Conservation (phyloP, 106 monocot species). For the Acorus calamus region DNA sequence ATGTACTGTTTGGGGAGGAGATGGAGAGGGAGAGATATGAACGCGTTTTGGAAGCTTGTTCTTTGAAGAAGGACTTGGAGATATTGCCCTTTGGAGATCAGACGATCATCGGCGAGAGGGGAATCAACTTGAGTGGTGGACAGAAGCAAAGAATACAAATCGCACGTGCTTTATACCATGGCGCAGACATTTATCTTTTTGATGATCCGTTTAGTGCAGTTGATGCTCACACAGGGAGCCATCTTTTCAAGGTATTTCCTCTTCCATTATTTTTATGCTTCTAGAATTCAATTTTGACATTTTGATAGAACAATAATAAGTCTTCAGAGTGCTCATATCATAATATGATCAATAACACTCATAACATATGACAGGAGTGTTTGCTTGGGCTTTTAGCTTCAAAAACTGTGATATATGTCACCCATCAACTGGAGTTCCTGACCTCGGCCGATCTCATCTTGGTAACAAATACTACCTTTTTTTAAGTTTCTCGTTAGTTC, state of each 20-base stretch:
- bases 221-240: conserved; percentile 87
- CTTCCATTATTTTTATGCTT: background rate
- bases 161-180: conserved; percentile 87
- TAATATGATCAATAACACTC: no score
- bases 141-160: conserved; percentile 96
- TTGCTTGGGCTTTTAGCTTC: no score
- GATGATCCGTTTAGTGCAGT: conserved; percentile 98
- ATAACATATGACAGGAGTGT: no score
- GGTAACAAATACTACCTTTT: no score
- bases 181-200: conserved; percentile 74
- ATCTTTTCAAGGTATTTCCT: conserved; percentile 69
- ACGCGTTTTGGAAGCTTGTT: conserved; percentile 49
- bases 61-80: conserved; percentile 85
- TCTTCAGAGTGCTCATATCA: no score
- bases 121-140: conserved; percentile 92
- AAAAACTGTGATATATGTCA: no score
- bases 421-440: no score
- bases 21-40: conserved; percentile 76
- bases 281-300: no score
- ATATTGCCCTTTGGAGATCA: conserved; percentile 81
- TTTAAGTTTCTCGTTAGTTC: no score
- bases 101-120: conserved; percentile 86
- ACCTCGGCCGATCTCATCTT: no score
- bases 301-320: no score
- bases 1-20: conserved; percentile 71